Percentiles rank a stretch among this genome's conserved stretches.
Conservation (phyloP, 2,329 filamentous ascomycete genomes). For the Curvularia lunata region DNA sequence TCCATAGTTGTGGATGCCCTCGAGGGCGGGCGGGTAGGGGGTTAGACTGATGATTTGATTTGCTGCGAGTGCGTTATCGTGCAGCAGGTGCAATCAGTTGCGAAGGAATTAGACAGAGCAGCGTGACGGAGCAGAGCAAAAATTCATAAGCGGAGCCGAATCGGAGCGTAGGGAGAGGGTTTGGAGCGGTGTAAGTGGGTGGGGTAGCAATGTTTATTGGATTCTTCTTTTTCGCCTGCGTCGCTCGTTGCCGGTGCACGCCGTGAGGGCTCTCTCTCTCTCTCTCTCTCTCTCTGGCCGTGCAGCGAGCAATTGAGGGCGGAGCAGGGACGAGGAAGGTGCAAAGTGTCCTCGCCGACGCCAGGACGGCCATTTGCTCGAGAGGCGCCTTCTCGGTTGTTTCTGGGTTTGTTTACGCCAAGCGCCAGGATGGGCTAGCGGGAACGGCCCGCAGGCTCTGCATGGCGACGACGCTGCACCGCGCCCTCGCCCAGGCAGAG, state of each 20-base stretch:
- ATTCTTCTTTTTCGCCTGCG: neutral
- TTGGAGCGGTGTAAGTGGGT: conserved; percentile 10
- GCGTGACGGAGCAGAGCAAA: conserved; percentile 27
- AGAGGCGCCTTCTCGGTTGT: conserved; percentile 13
- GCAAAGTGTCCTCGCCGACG: conserved; percentile 10
- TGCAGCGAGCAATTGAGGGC: conserved; percentile 14
- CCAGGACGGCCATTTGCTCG: conserved; percentile 6
- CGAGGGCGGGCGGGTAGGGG: conserved; percentile 28
- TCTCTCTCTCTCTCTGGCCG: too few relatives aligned
- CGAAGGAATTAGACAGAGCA: conserved; percentile 14
- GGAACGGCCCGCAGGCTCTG: conserved; percentile 21
- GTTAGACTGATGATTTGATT: conserved; percentile 22
- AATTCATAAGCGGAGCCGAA: conserved; percentile 36
- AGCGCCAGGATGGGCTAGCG: conserved; percentile 20
- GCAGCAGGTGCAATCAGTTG: conserved; percentile 8
- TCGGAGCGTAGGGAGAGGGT: conserved; percentile 21
- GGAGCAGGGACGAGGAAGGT: neutral
- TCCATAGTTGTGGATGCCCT: conserved; percentile 44
- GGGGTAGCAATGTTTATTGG: conserved; percentile 9
- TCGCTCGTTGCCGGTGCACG: neutral
- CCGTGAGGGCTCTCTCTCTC: too few relatives aligned
- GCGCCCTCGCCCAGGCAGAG: neutral
- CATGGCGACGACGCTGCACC: conserved; percentile 25
- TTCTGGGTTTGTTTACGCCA: conserved; percentile 27
- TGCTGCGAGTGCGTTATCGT: conserved; percentile 6